Conservation (phyloP, 208 protist species). For the Wallacemonas collosoma region DNA sequence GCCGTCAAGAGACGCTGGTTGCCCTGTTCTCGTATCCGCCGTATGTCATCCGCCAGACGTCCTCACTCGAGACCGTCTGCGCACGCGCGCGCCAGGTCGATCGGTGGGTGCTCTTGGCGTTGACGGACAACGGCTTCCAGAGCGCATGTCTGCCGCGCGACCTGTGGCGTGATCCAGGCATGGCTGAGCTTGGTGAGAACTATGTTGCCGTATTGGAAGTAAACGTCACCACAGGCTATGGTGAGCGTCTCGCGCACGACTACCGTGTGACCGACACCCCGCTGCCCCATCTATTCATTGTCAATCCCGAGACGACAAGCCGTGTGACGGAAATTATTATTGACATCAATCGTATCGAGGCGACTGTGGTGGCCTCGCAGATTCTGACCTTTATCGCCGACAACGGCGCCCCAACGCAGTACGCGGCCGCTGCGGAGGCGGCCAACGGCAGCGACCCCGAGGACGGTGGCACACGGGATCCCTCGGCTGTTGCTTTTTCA, state of each 20-base stretch:
- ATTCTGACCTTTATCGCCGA: constrained; percentile 45
- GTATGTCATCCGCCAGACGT: constrained; percentile 47
- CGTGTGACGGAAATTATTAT: constrained; percentile 39
- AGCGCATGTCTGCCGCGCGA: constrained; percentile 73
- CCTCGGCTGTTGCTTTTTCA: too few relatives aligned
- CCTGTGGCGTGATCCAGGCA: constrained; percentile 57
- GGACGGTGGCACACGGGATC: neutral
- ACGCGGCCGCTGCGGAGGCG: neutral
- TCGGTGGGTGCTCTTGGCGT: constrained; percentile 67
- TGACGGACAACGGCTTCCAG: constrained; percentile 55
- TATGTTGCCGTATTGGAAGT: constrained; percentile 55
- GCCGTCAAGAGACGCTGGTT: constrained; percentile 24
- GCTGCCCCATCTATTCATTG: constrained; percentile 63
- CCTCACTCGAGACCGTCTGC: constrained; percentile 50
- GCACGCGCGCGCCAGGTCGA: constrained; percentile 28
- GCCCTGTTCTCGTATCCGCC: constrained; percentile 42
- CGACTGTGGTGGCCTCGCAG: constrained; percentile 39
- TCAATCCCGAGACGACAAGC: constrained; percentile 66
- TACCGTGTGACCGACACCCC: constrained; percentile 35
- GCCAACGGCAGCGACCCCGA: constrained; percentile 2
- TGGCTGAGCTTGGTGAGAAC: constrained; percentile 36
- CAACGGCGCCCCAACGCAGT: constrained; percentile 34
- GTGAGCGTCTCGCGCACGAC: constrained; percentile 37
- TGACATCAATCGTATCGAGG: constrained; percentile 35
- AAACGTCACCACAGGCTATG: constrained; percentile 39